phyloP scores from a whole-genome alignment of 331 rosid species.

The Rosa hybrid region DNA sequence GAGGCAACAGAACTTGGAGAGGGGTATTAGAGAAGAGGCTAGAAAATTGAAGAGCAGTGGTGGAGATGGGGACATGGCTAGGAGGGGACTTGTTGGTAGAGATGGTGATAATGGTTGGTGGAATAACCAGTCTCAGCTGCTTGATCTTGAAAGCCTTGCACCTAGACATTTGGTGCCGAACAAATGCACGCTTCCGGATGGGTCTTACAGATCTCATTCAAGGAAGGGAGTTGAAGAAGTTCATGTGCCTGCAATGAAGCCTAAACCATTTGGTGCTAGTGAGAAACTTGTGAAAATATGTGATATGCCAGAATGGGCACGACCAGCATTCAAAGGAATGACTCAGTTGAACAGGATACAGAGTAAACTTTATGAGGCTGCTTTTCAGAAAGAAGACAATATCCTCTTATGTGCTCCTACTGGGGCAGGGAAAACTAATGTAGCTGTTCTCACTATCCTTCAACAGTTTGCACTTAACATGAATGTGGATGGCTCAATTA shows the following conservation, averaged over 20 bases:
- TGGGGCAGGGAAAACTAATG: constrained; percentile 97
- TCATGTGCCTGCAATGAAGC: constrained; percentile 84
- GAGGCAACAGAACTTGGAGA: constrained; percentile 88
- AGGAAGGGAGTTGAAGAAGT: constrained; percentile 90
- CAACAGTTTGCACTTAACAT: constrained; percentile 76
- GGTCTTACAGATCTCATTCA: constrained; percentile 59
- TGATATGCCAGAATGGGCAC: constrained; percentile 94
- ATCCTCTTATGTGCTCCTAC: constrained; percentile 93
- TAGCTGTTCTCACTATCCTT: constrained; percentile 90
- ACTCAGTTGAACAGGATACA: constrained; percentile 91
- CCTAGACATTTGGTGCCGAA: constrained; percentile 70
- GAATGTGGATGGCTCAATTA: constrained; percentile 77
- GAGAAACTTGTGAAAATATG: constrained; percentile 75
- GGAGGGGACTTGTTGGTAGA: constrained; percentile 43
- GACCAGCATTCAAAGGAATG: constrained; percentile 92
- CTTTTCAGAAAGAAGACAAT: constrained; percentile 68
- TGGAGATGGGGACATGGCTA: constrained; percentile 47
- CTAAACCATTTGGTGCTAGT: constrained; percentile 62
- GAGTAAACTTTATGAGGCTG: constrained; percentile 86
- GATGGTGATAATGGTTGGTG: constrained; percentile 81
- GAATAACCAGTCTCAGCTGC: constrained; percentile 73
- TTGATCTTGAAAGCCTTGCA: constrained; percentile 83
- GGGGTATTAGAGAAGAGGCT: constrained; percentile 92
- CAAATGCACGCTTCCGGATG: constrained; percentile 77
- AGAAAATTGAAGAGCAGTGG: constrained; percentile 70